A percentile compares a stretch with the other conserved stretches of the same genome.
Evolutionary conservation across 768 basidiomycete species (phyloP).

Genomic region (Boletus rubescentipes): DNA sequence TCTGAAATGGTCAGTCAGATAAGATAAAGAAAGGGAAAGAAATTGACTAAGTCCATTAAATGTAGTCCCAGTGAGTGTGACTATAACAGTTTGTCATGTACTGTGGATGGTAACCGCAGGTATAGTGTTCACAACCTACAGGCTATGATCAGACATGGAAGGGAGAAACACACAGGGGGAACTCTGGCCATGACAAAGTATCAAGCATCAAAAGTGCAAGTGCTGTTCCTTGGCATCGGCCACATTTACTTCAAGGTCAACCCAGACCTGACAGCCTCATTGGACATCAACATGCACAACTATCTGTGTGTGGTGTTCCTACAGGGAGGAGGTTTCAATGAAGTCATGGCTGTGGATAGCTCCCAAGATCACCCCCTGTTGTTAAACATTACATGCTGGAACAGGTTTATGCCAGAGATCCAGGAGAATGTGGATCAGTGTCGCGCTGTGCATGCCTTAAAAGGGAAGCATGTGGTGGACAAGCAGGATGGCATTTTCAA

Average conservation of each 20-base stretch:
- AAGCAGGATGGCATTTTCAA: neutral
- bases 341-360: neutral
- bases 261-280: neutral
- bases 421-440: neutral
- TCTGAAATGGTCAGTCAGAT: too few relatives aligned
- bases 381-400: neutral
- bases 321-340: neutral
- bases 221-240: neutral
- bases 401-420: neutral
- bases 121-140: neutral
- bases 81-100: neutral
- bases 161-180: neutral
- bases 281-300: neutral
- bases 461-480: neutral
- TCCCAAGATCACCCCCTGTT: neutral
- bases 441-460: neutral
- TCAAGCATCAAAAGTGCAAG: neutral
- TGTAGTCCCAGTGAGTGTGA: too few relatives aligned
- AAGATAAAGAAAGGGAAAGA: too few relatives aligned
- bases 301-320: neutral
- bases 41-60: too few relatives aligned
- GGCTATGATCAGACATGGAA: neutral
- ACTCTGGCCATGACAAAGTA: neutral
- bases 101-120: neutral
- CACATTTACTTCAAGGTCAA: neutral